Conservation (phyloP, 768 basidiomycete species). For the Boletus edulis region DNA sequence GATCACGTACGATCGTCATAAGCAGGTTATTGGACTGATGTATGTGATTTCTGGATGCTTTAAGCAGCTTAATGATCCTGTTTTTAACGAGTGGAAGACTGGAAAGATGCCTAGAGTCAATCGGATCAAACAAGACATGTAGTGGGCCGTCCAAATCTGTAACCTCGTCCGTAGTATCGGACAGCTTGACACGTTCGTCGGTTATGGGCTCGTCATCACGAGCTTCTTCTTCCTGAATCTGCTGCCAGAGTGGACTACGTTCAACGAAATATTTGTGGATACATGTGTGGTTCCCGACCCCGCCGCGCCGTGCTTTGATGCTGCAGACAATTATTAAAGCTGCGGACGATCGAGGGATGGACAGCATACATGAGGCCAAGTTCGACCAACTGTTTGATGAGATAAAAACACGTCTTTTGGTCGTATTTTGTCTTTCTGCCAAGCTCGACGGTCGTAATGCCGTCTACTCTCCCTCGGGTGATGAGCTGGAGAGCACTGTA, state of each 20-base stretch:
- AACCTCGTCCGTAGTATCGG: constrained; percentile 20
- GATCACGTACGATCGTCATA: constrained; percentile 61
- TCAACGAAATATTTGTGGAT: constrained; percentile 87
- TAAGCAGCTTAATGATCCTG: constrained; percentile 70
- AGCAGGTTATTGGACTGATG: constrained; percentile 76
- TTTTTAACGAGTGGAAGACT: constrained; percentile 70
- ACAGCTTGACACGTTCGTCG: constrained; percentile 10
- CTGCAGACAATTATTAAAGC: constrained; percentile 32
- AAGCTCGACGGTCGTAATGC: constrained; percentile 75
- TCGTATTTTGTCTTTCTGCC: constrained; percentile 80
- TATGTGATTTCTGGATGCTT: constrained; percentile 63
- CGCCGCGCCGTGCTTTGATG: constrained; percentile 74
- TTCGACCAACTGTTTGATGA: constrained; percentile 71
- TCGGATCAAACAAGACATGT: constrained; percentile 60
- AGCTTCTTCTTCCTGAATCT: constrained; percentile 68
- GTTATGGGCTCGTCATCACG: constrained; percentile 29
- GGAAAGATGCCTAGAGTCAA: constrained; percentile 75
- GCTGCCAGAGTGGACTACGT: constrained; percentile 70
- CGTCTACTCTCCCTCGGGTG: constrained; percentile 74
- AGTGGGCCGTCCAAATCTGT: constrained; percentile 16
- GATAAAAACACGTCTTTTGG: constrained; percentile 87
- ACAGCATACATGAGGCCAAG: constrained; percentile 66
- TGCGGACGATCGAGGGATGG: background rate
- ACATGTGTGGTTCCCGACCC: constrained; percentile 72
- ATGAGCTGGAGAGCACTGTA: constrained; percentile 83